Percentiles rank a stretch among this genome's conserved stretches.
phyloP scores from a whole-genome alignment of 495 filamentous ascomycete genomes.

The Mytilinidion resinicola region DNA sequence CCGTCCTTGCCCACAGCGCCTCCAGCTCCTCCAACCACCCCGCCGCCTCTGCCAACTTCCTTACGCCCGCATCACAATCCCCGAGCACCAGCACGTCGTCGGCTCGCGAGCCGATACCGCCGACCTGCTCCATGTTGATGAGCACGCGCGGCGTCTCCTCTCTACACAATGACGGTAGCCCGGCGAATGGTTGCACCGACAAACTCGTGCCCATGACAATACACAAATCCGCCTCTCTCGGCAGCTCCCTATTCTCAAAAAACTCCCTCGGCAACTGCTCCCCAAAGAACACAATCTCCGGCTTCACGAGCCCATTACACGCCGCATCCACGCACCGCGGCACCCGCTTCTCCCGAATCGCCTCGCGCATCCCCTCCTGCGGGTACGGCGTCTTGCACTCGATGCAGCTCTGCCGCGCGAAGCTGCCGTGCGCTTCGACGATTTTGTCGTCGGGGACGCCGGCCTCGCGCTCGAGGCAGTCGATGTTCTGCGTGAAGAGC shows the following conservation, averaged over 20 bases:
- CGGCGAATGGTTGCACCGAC: slow-evolving; percentile 82
- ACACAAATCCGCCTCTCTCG: slow-evolving; percentile 64
- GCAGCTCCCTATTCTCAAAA: slow-evolving; percentile 50
- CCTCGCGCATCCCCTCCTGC: slow-evolving; percentile 61
- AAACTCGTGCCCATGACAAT: slow-evolving; percentile 92
- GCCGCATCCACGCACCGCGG: slow-evolving; percentile 54
- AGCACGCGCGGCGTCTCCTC: slow-evolving; percentile 66
- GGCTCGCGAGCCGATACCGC: slow-evolving; percentile 63
- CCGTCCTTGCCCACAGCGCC: slow-evolving; percentile 54
- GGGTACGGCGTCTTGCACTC: slow-evolving; percentile 72
- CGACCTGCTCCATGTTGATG: slow-evolving; percentile 83
- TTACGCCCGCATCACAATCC: slow-evolving; percentile 78
- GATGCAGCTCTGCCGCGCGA: slow-evolving; percentile 82
- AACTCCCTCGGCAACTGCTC: slow-evolving; percentile 67
- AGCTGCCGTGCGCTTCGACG: slow-evolving; percentile 92
- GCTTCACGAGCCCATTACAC: slow-evolving; percentile 84
- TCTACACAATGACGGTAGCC: slow-evolving; percentile 58
- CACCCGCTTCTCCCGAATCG: slow-evolving; percentile 56
- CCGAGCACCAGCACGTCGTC: slow-evolving; percentile 74
- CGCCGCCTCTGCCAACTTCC: slow-evolving; percentile 69
- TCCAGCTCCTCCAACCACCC: slow-evolving; percentile 88
- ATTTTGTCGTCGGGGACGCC: slow-evolving; percentile 76
- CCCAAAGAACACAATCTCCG: slow-evolving; percentile 95
- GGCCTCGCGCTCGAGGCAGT: slow-evolving; percentile 83
- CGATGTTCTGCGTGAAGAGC: slow-evolving; percentile 96